Evolutionary conservation across 305 asterid species (phyloP), one percentile per base, ranked within the genome.

Genomic region (Fraxinus xanthoxyloides): DNA sequence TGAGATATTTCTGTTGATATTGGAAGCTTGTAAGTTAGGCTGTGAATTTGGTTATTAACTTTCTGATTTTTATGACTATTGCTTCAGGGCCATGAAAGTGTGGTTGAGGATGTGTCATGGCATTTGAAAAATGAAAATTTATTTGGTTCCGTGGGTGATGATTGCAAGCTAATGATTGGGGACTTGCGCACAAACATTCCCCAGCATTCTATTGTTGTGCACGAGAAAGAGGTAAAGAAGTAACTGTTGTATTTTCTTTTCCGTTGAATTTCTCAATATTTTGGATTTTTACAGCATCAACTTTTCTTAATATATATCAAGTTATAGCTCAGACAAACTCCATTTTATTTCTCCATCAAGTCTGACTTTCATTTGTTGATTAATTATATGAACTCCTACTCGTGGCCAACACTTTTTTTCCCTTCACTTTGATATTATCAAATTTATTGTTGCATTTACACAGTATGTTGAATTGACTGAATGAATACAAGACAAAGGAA

Each of bases 141-240:
- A 82, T 95, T 94, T 84, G 98, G 99, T 59, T 95, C 98, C 24
- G 99, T 94, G 4, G 98, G 99, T 83, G 99, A 95, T 89, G 99
- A 95, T 86, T 82, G 98, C 86, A 90, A 87, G 85, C 91, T 94
- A 83, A 88, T 95, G 70, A 89, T 95, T 67, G 94, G 99, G 99
- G 98, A 95, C 87, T 82, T 90, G 24, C 94, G 98, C 80, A 89
- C 97, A 56, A 94, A 93, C 88, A 93, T 89, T 86, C 89, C 90
- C 83, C 97, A 93, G 46, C 90, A 89, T 77, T 90, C 97, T 0
- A 89, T 88, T 82, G 81, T 84, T 59, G 92, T 87, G 23, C 98
- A 95, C 43, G 93, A 93, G 87, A 95, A 93, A 83, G 99, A 93
- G 97, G 98, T 91, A 81, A 79, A 78, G 35, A 74, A 36, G 46